Conservation (phyloP, 1,139 yeast genomes). For the Geotrichum reessii region DNA sequence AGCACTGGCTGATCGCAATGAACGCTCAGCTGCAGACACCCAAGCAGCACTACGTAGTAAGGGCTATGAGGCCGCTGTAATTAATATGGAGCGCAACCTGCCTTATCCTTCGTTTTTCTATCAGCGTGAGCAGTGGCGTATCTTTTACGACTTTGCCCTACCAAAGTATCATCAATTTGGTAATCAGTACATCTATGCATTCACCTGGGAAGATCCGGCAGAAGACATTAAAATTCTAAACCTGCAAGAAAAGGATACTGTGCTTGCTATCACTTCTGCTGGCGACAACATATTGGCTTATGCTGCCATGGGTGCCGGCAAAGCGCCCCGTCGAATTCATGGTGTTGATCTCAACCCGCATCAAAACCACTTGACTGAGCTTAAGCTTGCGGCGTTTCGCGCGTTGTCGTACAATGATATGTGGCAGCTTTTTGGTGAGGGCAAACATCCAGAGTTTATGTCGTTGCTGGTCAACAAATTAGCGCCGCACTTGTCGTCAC, state of each 20-base stretch:
- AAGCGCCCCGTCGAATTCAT: slow-evolving; percentile 70
- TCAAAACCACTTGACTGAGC: slow-evolving; percentile 73
- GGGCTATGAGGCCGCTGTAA: slow-evolving; percentile 71
- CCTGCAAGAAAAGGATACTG: slow-evolving; percentile 58
- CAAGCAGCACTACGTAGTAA: slow-evolving; percentile 42
- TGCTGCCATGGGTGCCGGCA: slow-evolving; percentile 52
- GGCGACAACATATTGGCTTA: slow-evolving; percentile 76
- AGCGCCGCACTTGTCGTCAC: slow-evolving; percentile 68
- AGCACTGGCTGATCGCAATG: slow-evolving; percentile 25
- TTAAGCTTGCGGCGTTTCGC: slow-evolving; percentile 66
- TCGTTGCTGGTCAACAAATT: slow-evolving; percentile 51
- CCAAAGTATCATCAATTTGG: slow-evolving; percentile 66
- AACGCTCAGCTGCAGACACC: slow-evolving; percentile 16
- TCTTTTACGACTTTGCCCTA: slow-evolving; percentile 66
- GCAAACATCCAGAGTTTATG: slow-evolving; percentile 51
- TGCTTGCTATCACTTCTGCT: slow-evolving; percentile 78
- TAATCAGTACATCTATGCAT: slow-evolving; percentile 75
- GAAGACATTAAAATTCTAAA: slow-evolving; percentile 67
- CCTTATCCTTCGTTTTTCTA: slow-evolving; percentile 78
- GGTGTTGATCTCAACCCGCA: slow-evolving; percentile 82
- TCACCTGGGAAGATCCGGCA: slow-evolving; percentile 87
- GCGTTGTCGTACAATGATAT: slow-evolving; percentile 53
- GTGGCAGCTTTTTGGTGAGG: slow-evolving; percentile 75
- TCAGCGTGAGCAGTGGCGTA: slow-evolving; percentile 72
- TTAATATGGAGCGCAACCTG: slow-evolving; percentile 55